These are phyloP conservation scores for Candida koratica DNA, from an alignment of 805 yeast genomes.

Conservation along the genomic window DNA sequence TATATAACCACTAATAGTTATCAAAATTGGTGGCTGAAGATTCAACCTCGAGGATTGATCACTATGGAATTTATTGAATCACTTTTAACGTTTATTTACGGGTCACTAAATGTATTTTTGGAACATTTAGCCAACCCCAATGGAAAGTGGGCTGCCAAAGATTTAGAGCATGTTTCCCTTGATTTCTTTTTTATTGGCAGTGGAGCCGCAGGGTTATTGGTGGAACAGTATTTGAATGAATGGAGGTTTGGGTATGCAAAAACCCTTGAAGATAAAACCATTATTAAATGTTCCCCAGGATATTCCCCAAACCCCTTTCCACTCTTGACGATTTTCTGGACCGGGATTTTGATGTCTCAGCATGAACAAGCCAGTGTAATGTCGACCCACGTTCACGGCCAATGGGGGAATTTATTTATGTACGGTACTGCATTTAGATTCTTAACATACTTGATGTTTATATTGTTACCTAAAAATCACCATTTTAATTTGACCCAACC, in stretches of 20 bases:
- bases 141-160: constrained; percentile 75
- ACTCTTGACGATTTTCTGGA: constrained; percentile 89
- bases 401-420: constrained; percentile 89
- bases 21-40: constrained; percentile 27
- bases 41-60: constrained; percentile 46
- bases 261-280: constrained; percentile 14
- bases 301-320: constrained; percentile 94
- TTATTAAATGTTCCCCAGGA: constrained; percentile 54
- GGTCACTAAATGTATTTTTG: constrained; percentile 81
- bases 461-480: constrained; percentile 38
- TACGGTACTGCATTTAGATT: constrained; percentile 77
- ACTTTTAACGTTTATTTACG: constrained; percentile 78
- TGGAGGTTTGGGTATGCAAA: constrained; percentile 51
- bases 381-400: constrained; percentile 78
- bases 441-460: constrained; percentile 54
- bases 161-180: constrained; percentile 35
- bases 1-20: constrained; percentile 26
- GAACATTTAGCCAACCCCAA: constrained; percentile 72
- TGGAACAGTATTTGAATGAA: constrained; percentile 60
- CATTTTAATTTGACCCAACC: constrained; percentile 29
- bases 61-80: constrained; percentile 87
- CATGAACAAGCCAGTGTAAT: constrained; percentile 80
- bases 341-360: constrained; percentile 92
- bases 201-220: constrained; percentile 84
- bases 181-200: constrained; percentile 68